Evolutionary conservation across 805 yeast genomes (phyloP), one percentile per base, ranked within the genome.

Genomic region (Candida yuanshanica): DNA sequence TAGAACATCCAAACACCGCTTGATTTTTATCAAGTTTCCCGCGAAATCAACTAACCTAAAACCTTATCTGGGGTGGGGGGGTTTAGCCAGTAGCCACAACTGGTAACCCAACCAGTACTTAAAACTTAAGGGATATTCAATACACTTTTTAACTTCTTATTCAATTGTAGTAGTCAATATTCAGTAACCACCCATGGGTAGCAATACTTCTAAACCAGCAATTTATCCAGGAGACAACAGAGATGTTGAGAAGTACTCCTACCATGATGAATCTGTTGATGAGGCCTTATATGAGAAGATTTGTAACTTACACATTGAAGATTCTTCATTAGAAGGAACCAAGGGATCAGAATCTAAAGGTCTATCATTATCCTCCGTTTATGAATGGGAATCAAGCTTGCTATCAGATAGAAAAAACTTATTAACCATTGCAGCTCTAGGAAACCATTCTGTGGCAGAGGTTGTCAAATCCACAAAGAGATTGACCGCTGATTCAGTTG

Each of bases 371-470:
- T 46, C 51, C 12, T 52, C 63, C 29, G 63, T 76, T 33, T 44
- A 49, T 11, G 45, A 53, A 4, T 78, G 83, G 83, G 73, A 75
- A 48, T 42, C 58, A 2, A 65, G 64, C 2, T 61, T 78, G 37
- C 48, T 64, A 7, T 44, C 70, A 4, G 73, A 72, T 48, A 69
- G 73, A 6, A 75, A 76, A 52, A 77, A 77, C 53, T 55, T 58
- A 42, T 60, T 78, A 42, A 78, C 79, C 7, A 70, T 77, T 47
- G 73, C 72, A 47, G 79, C 81, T 2, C 64, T 78, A 51, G 68
- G 77, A 3, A 69, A 69, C 18, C 70, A 70, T 20, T 32, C 52
- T 8, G 37, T 50, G 22, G 39, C 48, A 3, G 43, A 42, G 4
- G 39, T 50, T 10, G 38, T 50, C 36, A 48, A 43, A 36, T 46